These are phyloP conservation scores for Xylaria sp. DNA, from an alignment of 2,329 filamentous ascomycete genomes.

Conservation along the genomic window DNA sequence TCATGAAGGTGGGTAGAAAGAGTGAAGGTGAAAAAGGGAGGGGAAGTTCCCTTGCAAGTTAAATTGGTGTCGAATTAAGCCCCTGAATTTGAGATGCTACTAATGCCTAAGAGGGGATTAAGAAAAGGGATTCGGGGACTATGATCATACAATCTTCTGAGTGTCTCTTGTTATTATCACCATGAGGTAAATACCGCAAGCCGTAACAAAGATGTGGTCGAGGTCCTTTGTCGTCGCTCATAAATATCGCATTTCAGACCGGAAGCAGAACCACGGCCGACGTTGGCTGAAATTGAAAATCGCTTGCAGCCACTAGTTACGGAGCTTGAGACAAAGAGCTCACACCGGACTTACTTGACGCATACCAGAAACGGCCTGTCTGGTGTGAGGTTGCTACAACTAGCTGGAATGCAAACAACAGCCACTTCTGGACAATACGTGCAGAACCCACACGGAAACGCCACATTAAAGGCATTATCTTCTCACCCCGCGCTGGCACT, in stretches of 20 bases:
- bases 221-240: conserved; percentile 26
- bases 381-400: background rate
- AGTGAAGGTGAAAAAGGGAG: background rate
- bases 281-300: background rate
- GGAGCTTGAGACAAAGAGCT: conserved; percentile 24
- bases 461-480: too few relatives aligned
- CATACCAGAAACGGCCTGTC: conserved; percentile 20
- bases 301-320: conserved; percentile 22
- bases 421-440: background rate
- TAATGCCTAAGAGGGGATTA: conserved; percentile 16
- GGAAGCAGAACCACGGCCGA: conserved; percentile 27
- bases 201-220: conserved; percentile 27
- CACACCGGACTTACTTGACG: background rate
- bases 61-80: background rate
- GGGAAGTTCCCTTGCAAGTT: background rate
- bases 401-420: conserved; percentile 20
- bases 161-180: conserved; percentile 1
- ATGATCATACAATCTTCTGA: conserved; percentile 6
- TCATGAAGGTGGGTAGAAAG: background rate
- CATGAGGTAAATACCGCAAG: conserved; percentile 30
- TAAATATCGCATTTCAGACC: conserved; percentile 15
- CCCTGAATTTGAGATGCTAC: background rate
- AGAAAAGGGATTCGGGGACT: background rate
- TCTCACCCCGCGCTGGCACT: too few relatives aligned
- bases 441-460: background rate